These are phyloP conservation scores for Litchi chinensis DNA, from an alignment of 345 rosid species.

Conservation along the genomic window DNA sequence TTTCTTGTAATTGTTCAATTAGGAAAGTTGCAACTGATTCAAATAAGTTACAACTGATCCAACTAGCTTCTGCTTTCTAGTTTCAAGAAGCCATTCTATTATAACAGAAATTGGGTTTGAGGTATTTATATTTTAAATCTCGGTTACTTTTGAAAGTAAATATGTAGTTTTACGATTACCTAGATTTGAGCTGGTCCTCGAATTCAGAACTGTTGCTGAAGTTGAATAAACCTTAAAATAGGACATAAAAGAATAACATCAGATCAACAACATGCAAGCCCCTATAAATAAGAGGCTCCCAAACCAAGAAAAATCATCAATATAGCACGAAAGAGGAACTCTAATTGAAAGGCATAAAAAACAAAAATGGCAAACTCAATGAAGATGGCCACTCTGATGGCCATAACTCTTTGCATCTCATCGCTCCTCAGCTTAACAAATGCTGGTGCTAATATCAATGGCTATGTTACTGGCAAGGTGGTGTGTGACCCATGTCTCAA, in stretches of 20 bases:
- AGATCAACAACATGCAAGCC: background rate
- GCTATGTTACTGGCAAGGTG: background rate
- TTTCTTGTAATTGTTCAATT: no score
- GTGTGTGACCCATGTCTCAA: background rate
- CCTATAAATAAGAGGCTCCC: background rate
- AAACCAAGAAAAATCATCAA: background rate
- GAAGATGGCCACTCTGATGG: background rate
- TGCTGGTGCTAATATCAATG: background rate
- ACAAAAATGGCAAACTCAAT: background rate
- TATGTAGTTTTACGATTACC: no score
- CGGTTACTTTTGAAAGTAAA: no score
- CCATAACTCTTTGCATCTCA: background rate
- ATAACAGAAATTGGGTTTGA: no score
- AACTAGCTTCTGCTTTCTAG: no score
- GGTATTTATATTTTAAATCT: no score
- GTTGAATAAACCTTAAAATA: background rate
- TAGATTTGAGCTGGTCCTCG: no score
- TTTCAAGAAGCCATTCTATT: no score
- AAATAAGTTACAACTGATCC: no score
- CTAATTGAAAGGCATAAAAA: background rate
- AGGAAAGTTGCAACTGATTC: no score
- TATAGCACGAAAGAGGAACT: background rate
- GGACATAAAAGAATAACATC: background rate
- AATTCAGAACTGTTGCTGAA: no score
- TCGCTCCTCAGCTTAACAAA: background rate